A percentile compares a stretch with the other conserved stretches of the same genome.
phyloP scores from a whole-genome alignment of 2,329 filamentous ascomycete genomes.

The Diaporthe velutina region DNA sequence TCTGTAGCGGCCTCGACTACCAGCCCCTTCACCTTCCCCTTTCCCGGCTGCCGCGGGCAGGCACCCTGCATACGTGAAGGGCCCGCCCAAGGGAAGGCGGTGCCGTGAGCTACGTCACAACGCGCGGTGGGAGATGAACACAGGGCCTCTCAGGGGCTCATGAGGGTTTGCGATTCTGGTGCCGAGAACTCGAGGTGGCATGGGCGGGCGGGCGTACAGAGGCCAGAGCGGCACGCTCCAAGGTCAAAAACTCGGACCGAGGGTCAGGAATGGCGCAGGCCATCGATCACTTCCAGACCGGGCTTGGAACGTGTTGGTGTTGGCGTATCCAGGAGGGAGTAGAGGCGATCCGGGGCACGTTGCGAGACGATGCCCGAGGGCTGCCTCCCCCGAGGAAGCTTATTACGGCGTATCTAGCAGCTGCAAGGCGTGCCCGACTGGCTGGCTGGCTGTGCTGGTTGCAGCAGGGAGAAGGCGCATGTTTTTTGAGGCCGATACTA shows the following conservation, averaged over 20 bases:
- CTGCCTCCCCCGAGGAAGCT: neutral
- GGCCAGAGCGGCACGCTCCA: neutral
- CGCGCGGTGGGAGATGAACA: neutral
- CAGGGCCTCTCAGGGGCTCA: neutral
- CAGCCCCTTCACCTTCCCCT: neutral
- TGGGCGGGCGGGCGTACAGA: neutral
- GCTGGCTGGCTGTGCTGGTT: neutral
- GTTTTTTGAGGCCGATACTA: conserved; percentile 9
- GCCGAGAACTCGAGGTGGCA: neutral
- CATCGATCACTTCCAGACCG: neutral
- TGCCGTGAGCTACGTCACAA: neutral
- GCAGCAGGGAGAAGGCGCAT: neutral
- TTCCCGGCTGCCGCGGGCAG: neutral
- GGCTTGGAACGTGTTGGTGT: neutral
- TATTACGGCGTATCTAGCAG: neutral
- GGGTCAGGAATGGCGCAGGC: neutral
- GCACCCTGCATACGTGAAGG: neutral
- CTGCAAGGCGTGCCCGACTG: neutral
- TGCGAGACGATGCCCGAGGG: neutral
- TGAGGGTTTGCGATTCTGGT: neutral
- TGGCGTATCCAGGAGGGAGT: neutral
- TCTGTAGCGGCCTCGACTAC: neutral
- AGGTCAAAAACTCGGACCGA: neutral
- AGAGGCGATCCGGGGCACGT: neutral
- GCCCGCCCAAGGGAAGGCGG: neutral